Evolutionary conservation across 208 protist genomes (phyloP), one percentile per base, ranked within the genome.

Genomic region (Tetramitus jugosus): DNA sequence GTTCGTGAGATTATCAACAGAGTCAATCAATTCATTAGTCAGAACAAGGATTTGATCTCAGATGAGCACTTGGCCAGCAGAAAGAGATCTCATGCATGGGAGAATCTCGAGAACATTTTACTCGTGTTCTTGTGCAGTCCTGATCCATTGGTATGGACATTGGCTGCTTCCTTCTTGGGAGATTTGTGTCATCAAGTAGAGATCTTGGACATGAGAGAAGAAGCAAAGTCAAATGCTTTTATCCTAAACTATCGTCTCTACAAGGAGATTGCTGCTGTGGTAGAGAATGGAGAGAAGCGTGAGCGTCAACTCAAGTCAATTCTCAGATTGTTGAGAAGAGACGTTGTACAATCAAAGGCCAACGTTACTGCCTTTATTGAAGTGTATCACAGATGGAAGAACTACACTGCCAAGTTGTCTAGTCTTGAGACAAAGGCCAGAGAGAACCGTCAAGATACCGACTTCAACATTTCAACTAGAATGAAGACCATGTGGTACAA

Each of bases 181-280:
- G 67, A 74, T 37, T 17, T 53, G n/a, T 74, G 67, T 74, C 42
- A 74, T 31, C 35, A 43, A 39, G 39, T 74, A 6, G 42, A 74
- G 17, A 74, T 74, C 53, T 23, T 74, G 23, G 67, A 53, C 10
- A 35, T 20, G 20, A 53, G 37, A 43, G 67, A 74, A 35, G 4
- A 3, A 7, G n/a, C 40, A 13, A 3, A 29, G 3, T n/a, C n/a
- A n/a, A 76, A 56, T 43, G 46, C 33, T 43, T 61, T 76, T 76
- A 14, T n/a, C 4, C 13, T 14, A 39, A 76, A 76, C 42, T 76
- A 76, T 60, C 8, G 6, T 43, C 14, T 76, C 23, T 76, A 76
- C 42, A 52, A 33, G 39, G 60, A 76, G 13, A 29, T 76, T 60
- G 26, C 33, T 7, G 42, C n/a, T n/a, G 26, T 76, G 31, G 6